phyloP scores from a whole-genome alignment of 495 filamentous ascomycete genomes.

The Echria macrotheca region DNA sequence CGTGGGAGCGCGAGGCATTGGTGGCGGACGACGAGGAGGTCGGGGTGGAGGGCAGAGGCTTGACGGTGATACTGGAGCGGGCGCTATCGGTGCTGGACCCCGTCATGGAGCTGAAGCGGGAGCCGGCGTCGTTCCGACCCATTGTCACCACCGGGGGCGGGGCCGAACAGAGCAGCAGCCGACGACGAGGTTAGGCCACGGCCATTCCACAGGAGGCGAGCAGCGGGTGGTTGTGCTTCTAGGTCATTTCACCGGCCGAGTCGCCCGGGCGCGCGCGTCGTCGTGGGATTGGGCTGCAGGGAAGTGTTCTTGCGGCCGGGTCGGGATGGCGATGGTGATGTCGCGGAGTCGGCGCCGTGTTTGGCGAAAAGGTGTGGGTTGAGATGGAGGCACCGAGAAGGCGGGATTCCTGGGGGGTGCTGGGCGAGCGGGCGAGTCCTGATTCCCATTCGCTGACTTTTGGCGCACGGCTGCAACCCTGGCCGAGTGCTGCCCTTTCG shows the following conservation, averaged over 20 bases:
- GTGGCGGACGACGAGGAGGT: slow-evolving; percentile 46
- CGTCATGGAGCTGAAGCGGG: slow-evolving; percentile 57
- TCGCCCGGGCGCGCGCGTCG: too few species aligned
- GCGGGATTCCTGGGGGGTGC: too few species aligned
- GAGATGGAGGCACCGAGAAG: too few species aligned
- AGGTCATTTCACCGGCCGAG: slow-evolving; percentile 28
- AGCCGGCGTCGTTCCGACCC: slow-evolving; percentile 52
- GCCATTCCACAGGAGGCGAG: slow-evolving; percentile 24
- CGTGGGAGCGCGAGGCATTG: slow-evolving; percentile 28
- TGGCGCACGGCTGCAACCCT: too few species aligned
- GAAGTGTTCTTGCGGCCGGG: too few species aligned
- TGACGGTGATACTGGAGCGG: slow-evolving; percentile 54
- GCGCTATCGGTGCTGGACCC: slow-evolving; percentile 57
- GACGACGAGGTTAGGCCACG: slow-evolving; percentile 15
- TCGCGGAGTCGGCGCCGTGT: too few species aligned
- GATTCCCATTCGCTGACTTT: too few species aligned
- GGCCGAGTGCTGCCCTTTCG: too few species aligned
- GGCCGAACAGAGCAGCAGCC: slow-evolving; percentile 19
- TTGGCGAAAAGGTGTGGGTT: too few species aligned
- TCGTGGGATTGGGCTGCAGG: background rate
- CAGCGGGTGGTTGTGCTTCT: slow-evolving; percentile 11
- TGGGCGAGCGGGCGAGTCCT: too few species aligned
- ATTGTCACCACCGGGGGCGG: slow-evolving; percentile 40
- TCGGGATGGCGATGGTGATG: too few species aligned
- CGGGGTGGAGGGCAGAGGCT: slow-evolving; percentile 40